Percentiles rank a stretch among this genome's conserved stretches.
phyloP scores from a whole-genome alignment of 345 rosid species.

The Corymbia maculata region DNA sequence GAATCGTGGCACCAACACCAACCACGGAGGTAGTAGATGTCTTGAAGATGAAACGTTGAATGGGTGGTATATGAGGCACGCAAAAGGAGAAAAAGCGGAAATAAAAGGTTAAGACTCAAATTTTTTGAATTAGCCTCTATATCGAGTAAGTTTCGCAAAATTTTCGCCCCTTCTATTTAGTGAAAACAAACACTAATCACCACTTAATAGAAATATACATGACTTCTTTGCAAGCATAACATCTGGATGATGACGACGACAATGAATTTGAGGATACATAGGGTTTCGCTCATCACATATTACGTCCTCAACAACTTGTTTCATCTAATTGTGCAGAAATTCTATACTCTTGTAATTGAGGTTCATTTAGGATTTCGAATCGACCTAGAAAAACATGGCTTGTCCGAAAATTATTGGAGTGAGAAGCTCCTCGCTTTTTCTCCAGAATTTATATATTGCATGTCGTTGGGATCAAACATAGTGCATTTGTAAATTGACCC shows the following conservation, averaged over 20 bases:
- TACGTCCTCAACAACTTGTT: neutral
- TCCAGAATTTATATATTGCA: neutral
- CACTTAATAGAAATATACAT: neutral
- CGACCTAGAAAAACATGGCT: neutral
- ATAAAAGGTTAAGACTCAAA: neutral
- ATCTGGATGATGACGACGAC: neutral
- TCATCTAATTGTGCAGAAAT: neutral
- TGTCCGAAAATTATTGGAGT: neutral
- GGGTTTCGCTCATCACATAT: neutral
- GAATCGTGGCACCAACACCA: neutral
- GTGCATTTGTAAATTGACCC: neutral
- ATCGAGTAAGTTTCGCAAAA: neutral
- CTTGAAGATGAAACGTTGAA: neutral
- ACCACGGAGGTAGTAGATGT: neutral
- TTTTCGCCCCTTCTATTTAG: neutral
- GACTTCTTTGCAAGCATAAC: neutral
- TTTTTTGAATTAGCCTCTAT: neutral
- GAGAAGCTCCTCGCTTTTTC: neutral
- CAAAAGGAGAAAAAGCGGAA: neutral
- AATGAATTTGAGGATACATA: neutral
- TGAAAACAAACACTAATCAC: neutral
- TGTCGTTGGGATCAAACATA: neutral
- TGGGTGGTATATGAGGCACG: neutral
- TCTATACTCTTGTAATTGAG: neutral
- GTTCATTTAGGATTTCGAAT: neutral